Evolutionary conservation across 352 stramenopile species (phyloP), one percentile per base, ranked within the genome.

Genomic region (Pythium oligandrum): DNA sequence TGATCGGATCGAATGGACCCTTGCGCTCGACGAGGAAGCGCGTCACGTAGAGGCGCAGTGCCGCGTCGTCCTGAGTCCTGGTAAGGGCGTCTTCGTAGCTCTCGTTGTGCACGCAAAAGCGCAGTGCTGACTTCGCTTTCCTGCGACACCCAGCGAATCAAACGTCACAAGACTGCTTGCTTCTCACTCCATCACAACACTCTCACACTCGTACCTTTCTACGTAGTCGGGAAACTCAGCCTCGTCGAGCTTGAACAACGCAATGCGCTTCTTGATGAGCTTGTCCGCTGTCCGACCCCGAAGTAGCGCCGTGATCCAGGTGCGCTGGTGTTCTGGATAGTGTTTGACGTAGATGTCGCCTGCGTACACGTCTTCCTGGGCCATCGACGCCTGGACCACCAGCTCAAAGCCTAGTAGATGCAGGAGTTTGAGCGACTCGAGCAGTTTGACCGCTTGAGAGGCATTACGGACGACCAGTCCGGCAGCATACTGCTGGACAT

Each of bases 231-330:
- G 82, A 56, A 93, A 90, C 10, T 61, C 68, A 30, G 65, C 71
- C 5, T 71, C 60, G 26, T 75, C 51, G 8, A 93, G 35, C 37
- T 80, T 73, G 59, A 90, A 89, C 8, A 70, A 63, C 39, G 60
- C 64, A 10, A 93, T 58, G n/a, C 79, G 66, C 58, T 87, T 88
- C 57, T 86, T 86, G 60, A 90, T 77, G 39, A 86, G 47, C 61
- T 90, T 90, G 63, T 90, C 76, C 6, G 68, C 47, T 6, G 73
- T 51, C 34, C 72, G 62, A 40, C 44, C 10, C 33, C 75, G 51
- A 6, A 92, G 68, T 12, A 93, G 59, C 53, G 73, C 63, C 43
- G 80, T 63, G 30, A 92, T 57, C 45, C 73, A 86, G 36, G 58
- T 7, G 7, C 63, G 45, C 55, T 89, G 82, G 3, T 70, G 68